Base-by-base conservation (phyloP, 2,329 filamentous ascomycete genomes). In the Coniochaeta pulveracea region DNA sequence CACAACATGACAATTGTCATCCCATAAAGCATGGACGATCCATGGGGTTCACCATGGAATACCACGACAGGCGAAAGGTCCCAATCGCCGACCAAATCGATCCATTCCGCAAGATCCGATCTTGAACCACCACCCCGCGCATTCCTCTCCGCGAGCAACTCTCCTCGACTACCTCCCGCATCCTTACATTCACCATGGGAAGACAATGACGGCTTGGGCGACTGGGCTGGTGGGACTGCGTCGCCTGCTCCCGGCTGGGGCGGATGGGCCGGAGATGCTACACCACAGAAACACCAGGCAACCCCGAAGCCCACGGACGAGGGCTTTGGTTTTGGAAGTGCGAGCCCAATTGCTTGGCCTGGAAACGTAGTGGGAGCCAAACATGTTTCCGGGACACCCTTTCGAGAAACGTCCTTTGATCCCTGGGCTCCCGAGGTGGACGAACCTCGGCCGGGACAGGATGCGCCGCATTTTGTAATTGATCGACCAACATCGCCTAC, bases 1-100 rank as follows among this genome's bases (percentile, higher is more conserved):
- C 33, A 33, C 41, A 39, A 37, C 33, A 45, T 45, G 42, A 40
- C 33, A 40, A 34, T 24, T 21, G 23, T 23, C 25, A 32, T 19
- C 6, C 37, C 46, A 55, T 51, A 46, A 51, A 56, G 48, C 42
- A 76, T 76, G 71, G 71, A 76, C 51, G 69, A 76, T 69, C 70
- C 71, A 46, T 76, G 71, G 71, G 66, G 65, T 54, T 73, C 69
- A 45, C 71, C 71, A 54, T 75, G 71, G 71, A 61, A 64, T 38
- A 59, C 58, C 37, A 51, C 49, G 12, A 49, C 51, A 40, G 50
- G 52, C 28, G 40, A 43, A 18, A 44, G 49, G 17, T 40, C 42
- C 10, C 42, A 50, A 11, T 52, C 50, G 25, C 49, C 51, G 14
- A 43, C 50, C 23, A 54, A 52, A 33, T n/a, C n/a, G n/a, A n/a